Evolutionary conservation across 164 flowering plant genomes (phyloP), one percentile per base, ranked within the genome.

Genomic region (Chloranthus sessilifolius): DNA sequence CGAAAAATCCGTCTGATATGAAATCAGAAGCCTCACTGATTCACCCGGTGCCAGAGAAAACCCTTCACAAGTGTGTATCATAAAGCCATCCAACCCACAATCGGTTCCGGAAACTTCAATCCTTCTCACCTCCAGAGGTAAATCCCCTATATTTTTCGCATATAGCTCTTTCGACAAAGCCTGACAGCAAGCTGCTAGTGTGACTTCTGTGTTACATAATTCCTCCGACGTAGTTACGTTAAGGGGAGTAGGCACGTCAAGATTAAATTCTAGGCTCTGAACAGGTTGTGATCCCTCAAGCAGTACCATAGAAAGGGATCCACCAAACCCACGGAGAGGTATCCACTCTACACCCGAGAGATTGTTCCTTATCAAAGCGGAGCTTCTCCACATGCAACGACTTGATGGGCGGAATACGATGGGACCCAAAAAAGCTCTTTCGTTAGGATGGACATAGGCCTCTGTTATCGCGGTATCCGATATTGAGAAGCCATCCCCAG

Each of bases 261-360:
- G 63, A 50, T 74, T 67, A 47, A 89, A 83, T 19, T 83, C 84
- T 47, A 85, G 39, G 49, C 60, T 73, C 24, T 55, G 67, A 20
- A 83, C 69, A 29, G 72, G 76, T 50, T 78, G 64, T 34, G 82
- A 75, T 1, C 70, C 82, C 47, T 88, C 95, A 48, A 75, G 63
- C 44, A 88, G 56, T 26, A 66, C 68, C 37, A 85, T 43, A 6
- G 95, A 83, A 55, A 56, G 58, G 22, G 70, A 73, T 15, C 97
- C 97, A 30, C 95, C 95, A 70, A 59, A 67, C 49, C 88, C 95
- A n/a, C 50, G 71, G 51, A 88, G 49, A 45, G 79, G 63, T 57
- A 85, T 35, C 87, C 82, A 80, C 66, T 85, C 95, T 41, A 85
- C 80, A 48, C 97, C 97, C 34, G 92, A 79, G 40, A 87, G 88